Evolutionary conservation across 2,329 filamentous ascomycete species (phyloP).

Genomic region (Sarocladium oryzae): DNA sequence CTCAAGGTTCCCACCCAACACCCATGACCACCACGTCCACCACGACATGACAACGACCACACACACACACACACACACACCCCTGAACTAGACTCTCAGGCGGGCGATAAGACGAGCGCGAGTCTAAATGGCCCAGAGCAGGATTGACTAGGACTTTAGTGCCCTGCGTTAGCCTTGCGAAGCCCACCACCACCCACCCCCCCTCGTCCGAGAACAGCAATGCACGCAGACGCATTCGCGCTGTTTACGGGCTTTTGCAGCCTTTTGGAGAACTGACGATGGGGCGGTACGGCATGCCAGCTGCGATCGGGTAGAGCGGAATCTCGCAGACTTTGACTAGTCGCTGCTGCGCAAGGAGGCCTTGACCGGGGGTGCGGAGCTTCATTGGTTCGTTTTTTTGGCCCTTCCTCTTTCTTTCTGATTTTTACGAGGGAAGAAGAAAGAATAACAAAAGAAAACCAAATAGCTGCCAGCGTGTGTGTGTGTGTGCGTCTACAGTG

Average conservation of each 20-base stretch:
- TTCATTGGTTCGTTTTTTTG: not conserved
- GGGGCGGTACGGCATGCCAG: constrained; percentile 5
- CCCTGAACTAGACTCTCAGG: constrained; percentile 1
- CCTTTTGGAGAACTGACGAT: too few relatives aligned
- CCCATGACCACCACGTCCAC: too few relatives aligned
- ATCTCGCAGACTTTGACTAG: constrained; percentile 9
- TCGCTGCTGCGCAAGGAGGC: not conserved
- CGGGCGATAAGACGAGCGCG: not conserved
- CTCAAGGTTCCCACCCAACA: too few relatives aligned
- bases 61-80: constrained; percentile 1
- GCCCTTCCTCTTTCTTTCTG: not conserved
- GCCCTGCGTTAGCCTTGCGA: not conserved
- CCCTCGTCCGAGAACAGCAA: constrained; percentile 1
- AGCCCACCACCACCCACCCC: too few relatives aligned
- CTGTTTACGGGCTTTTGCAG: not conserved
- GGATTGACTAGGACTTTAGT: not conserved
- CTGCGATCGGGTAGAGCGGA: constrained; percentile 9
- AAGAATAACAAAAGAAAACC: not conserved
- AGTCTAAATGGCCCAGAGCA: not conserved
- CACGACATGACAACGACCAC: not conserved
- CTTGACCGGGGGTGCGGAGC: constrained; percentile 3
- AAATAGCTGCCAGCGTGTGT: too few relatives aligned
- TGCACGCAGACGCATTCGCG: too few relatives aligned
- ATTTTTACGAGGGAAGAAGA: too few relatives aligned
- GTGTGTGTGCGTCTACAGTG: too few relatives aligned